These are phyloP conservation scores for Fusarium clavum DNA, from an alignment of 2,329 filamentous ascomycete species.

Conservation along the genomic window DNA sequence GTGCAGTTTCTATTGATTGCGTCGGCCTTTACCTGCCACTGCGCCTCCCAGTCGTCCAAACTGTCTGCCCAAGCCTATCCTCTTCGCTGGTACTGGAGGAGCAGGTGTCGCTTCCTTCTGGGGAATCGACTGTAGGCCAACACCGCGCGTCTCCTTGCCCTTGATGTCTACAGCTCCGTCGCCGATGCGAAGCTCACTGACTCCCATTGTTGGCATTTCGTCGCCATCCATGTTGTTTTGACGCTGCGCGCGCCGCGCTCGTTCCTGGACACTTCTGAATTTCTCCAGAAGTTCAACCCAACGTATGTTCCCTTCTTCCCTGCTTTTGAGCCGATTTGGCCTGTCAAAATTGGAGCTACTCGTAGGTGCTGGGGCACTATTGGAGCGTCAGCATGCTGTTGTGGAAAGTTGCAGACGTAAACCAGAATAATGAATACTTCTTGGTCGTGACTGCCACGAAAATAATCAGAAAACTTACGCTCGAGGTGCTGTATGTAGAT, in stretches of 20 bases:
- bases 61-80: slow-evolving; percentile 73
- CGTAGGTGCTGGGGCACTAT: slow-evolving; percentile 60
- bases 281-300: slow-evolving; percentile 96
- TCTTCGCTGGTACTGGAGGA: slow-evolving; percentile 64
- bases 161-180: slow-evolving; percentile 57
- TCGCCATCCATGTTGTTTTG: slow-evolving; percentile 62
- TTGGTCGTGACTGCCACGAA: not conserved
- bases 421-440: not conserved
- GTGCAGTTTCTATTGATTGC: slow-evolving; percentile 50
- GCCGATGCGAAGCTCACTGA: slow-evolving; percentile 56
- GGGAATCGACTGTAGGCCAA: slow-evolving; percentile 55
- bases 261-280: slow-evolving; percentile 91
- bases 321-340: slow-evolving; percentile 80
- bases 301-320: slow-evolving; percentile 86
- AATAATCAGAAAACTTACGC: slow-evolving; percentile 63
- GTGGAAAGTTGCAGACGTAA: not conserved
- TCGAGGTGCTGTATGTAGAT: slow-evolving; percentile 84
- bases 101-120: slow-evolving; percentile 61
- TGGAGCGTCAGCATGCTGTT: slow-evolving; percentile 15
- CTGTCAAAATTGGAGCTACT: slow-evolving; percentile 73
- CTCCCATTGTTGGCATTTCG: slow-evolving; percentile 59
- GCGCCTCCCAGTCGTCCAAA: slow-evolving; percentile 79
- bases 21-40: slow-evolving; percentile 72
- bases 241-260: slow-evolving; percentile 77
- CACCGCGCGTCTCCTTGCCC: slow-evolving; percentile 55